phyloP scores from a whole-genome alignment of 2,329 filamentous ascomycete species.

The Cytospora piceae region DNA sequence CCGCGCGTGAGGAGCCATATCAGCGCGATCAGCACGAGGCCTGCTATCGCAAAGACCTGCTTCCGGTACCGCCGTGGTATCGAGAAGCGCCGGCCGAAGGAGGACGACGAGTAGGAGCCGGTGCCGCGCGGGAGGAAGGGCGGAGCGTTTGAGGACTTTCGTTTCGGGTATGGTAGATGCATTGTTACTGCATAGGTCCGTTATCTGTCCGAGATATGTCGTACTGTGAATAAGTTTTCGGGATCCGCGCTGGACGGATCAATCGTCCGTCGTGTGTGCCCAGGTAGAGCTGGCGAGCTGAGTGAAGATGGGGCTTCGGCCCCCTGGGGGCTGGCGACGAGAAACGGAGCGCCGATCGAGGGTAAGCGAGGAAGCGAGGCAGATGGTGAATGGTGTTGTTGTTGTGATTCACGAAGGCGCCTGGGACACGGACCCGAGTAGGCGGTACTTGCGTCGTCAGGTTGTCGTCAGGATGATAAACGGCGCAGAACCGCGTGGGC shows the following conservation, averaged over 20 bases:
- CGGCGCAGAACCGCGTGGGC: background rate
- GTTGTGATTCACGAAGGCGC: background rate
- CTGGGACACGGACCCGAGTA: background rate
- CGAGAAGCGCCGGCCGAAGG: conserved; percentile 17
- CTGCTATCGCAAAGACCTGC: conserved; percentile 59
- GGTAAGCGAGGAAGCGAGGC: background rate
- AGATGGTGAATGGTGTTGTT: background rate
- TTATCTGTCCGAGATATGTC: background rate
- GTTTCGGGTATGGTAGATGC: conserved; percentile 89
- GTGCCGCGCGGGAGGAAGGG: conserved; percentile 65
- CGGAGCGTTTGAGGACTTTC: conserved; percentile 78
- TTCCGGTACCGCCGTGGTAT: conserved; percentile 61
- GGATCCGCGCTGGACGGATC: background rate
- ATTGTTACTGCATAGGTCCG: conserved; percentile 51
- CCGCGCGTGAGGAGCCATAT: conserved; percentile 62
- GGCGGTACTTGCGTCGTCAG: background rate
- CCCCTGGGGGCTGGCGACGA: background rate
- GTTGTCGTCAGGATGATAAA: background rate
- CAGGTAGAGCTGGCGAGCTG: background rate
- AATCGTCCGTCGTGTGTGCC: background rate
- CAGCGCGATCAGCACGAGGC: conserved; percentile 58
- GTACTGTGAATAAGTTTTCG: background rate
- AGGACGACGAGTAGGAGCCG: conserved; percentile 5
- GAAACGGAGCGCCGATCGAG: background rate
- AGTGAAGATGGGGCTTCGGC: background rate